Evolutionary conservation across 1,284 basidiomycete species (phyloP).

Genomic region (Ceratobasidium sp.): DNA sequence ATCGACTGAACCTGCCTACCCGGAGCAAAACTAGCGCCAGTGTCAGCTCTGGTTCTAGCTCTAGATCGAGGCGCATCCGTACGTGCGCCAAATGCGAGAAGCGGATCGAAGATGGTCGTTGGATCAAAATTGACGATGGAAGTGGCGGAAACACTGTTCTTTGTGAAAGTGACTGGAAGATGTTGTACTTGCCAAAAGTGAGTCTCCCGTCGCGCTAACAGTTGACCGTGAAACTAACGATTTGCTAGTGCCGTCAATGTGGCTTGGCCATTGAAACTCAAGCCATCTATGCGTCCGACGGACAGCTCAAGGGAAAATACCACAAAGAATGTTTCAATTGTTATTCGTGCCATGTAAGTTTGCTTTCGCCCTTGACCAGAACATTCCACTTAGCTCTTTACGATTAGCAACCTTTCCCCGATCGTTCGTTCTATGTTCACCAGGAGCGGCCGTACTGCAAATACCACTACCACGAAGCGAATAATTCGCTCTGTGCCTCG

Average conservation of each 20-base stretch:
- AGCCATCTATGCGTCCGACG: conserved; percentile 89
- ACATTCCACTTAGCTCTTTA: neutral
- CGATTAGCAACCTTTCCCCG: conserved; percentile 82
- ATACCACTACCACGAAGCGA: conserved; percentile 90
- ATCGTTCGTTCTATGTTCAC: conserved; percentile 87
- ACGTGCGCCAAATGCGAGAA: conserved; percentile 73
- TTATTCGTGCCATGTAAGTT: conserved; percentile 75
- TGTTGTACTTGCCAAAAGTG: conserved; percentile 91
- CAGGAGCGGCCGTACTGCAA: conserved; percentile 88
- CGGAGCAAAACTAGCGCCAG: conserved; percentile 21
- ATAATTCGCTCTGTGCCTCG: conserved; percentile 84
- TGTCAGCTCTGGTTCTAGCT: conserved; percentile 33
- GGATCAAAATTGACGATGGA: conserved; percentile 75
- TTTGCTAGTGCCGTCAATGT: conserved; percentile 80
- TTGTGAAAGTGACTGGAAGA: conserved; percentile 91
- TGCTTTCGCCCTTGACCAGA: conserved; percentile 34
- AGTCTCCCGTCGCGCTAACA: conserved; percentile 46
- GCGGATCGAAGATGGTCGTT: conserved; percentile 78
- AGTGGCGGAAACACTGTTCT: conserved; percentile 64
- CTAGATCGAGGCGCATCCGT: conserved; percentile 40
- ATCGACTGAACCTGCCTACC: conserved; percentile 26
- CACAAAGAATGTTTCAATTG: conserved; percentile 91
- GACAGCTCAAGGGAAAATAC: conserved; percentile 92
- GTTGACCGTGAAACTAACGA: conserved; percentile 43
- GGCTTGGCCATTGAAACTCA: conserved; percentile 85